Evolutionary conservation across 306 rosid species (phyloP).

Genomic region (Trifolium pratense): DNA sequence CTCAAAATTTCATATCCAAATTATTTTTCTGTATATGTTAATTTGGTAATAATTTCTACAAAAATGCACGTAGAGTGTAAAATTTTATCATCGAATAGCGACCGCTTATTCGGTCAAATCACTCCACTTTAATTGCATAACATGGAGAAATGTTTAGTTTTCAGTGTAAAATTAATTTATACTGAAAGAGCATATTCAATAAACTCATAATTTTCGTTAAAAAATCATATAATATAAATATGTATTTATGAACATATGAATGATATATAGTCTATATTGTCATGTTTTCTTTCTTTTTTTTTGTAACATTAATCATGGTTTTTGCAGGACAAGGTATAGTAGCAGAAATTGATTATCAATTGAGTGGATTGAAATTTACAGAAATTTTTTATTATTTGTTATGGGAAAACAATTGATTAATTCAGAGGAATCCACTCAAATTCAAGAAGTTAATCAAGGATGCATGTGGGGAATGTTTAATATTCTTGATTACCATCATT

Average conservation of each 20-base stretch:
- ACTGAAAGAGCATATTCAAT: too few relatives aligned
- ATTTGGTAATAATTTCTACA: not conserved
- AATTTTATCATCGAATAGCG: too few relatives aligned
- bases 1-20: not conserved
- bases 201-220: too few relatives aligned
- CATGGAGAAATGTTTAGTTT: too few relatives aligned
- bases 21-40: not conserved
- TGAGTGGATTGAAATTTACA: conserved; percentile 35
- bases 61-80: too few relatives aligned
- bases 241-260: not conserved
- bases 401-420: conserved; percentile 67
- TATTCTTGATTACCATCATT: conserved; percentile 66
- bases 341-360: conserved; percentile 42
- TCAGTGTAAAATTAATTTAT: too few relatives aligned
- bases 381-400: conserved; percentile 39
- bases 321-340: conserved; percentile 48
- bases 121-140: too few relatives aligned
- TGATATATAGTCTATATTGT: not conserved
- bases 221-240: not conserved
- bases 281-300: not conserved
- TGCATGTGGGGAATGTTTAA: conserved; percentile 75
- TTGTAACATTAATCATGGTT: conserved; percentile 31
- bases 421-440: conserved; percentile 50
- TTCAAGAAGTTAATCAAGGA: conserved; percentile 55
- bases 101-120: too few relatives aligned